Evolutionary conservation across 2,329 filamentous ascomycete species (phyloP).

Genomic region (Sporothrix brasiliensis): DNA sequence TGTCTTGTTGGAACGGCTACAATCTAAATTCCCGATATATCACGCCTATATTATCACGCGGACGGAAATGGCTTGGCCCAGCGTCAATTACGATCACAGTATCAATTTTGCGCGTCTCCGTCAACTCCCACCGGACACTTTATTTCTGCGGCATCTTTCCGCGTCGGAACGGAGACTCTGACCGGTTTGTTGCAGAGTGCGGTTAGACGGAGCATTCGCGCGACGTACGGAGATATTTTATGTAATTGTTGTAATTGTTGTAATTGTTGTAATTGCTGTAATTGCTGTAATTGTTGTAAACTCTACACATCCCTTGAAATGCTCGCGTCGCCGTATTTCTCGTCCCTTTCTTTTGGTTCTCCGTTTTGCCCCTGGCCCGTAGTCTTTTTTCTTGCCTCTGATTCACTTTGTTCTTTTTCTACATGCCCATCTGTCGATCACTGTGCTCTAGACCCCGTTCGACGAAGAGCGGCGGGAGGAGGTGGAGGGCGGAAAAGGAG

Average conservation of each 20-base stretch:
- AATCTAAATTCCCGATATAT: background rate
- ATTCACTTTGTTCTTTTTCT: background rate
- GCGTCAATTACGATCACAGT: background rate
- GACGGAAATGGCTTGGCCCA: background rate
- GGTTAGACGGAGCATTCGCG: background rate
- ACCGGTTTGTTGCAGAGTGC: background rate
- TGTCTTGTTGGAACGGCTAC: background rate
- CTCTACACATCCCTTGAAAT: background rate
- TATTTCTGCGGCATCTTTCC: background rate
- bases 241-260: background rate
- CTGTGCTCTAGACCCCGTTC: constrained; percentile 19
- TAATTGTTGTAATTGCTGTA: background rate
- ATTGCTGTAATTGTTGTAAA: background rate
- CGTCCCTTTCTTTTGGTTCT: constrained; percentile 2
- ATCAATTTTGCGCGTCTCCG: constrained; percentile 3
- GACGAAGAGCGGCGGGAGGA: constrained; percentile 5
- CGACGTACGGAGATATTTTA: background rate
- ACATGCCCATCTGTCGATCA: constrained; percentile 7
- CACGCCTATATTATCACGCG: background rate
- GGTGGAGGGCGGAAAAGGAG: background rate
- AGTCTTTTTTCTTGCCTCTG: background rate
- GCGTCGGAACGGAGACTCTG: constrained; percentile 14
- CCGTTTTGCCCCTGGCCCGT: background rate
- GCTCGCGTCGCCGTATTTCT: constrained; percentile 17
- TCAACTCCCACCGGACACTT: background rate